Conservation (phyloP, 805 yeast species). For the Wickerhamiella sergipiensis region DNA sequence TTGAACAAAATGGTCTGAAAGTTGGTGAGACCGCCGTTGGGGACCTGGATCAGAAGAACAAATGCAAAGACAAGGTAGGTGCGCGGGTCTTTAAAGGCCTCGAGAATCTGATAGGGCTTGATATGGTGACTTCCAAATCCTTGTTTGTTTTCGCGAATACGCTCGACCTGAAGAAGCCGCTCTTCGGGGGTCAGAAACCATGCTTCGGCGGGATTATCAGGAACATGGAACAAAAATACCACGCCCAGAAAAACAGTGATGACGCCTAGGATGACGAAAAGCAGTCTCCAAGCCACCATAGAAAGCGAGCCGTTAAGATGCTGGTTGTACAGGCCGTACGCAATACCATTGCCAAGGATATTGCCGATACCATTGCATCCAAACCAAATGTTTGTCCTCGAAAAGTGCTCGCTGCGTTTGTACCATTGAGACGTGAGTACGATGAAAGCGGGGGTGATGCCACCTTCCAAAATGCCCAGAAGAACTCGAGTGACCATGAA, state of each 20-base stretch:
- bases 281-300: constrained; percentile 38
- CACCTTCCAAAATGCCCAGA: constrained; percentile 38
- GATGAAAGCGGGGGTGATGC: constrained; percentile 44
- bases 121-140: constrained; percentile 43
- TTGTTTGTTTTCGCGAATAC: constrained; percentile 39
- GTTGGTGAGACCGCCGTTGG: constrained; percentile 42
- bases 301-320: constrained; percentile 2
- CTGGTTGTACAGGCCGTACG: constrained; percentile 29
- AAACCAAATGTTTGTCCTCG: constrained; percentile 31
- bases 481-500: constrained; percentile 34
- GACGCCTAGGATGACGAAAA: constrained; percentile 44
- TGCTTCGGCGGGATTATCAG: constrained; percentile 39
- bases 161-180: constrained; percentile 33
- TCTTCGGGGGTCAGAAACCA: constrained; percentile 35
- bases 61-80: constrained; percentile 35
- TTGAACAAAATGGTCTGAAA: constrained; percentile 33
- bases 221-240: constrained; percentile 24
- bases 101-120: constrained; percentile 39
- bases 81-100: constrained; percentile 36
- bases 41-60: constrained; percentile 30
- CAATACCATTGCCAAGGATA: constrained; percentile 34
- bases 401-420: constrained; percentile 33
- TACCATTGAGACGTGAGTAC: constrained; percentile 47
- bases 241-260: constrained; percentile 31
- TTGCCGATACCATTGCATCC: constrained; percentile 32